Percentiles rank a stretch among this genome's conserved stretches.
phyloP scores from a whole-genome alignment of 2,329 filamentous ascomycete species.

The Arthrobotrys conoides region DNA sequence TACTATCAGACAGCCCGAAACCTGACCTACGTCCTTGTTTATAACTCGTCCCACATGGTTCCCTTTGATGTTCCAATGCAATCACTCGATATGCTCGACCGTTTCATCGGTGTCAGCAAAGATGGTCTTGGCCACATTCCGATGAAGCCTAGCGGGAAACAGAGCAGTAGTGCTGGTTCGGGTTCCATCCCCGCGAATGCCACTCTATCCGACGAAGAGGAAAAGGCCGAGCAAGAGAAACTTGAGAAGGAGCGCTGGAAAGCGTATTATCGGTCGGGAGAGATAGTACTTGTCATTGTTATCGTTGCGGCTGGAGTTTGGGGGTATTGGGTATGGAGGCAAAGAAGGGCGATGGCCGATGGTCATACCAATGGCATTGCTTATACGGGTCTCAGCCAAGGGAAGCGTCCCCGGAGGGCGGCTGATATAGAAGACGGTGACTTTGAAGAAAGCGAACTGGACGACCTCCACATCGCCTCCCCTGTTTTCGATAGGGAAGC shows the following conservation, averaged over 20 bases:
- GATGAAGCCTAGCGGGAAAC: slow-evolving; percentile 70
- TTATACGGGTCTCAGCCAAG: slow-evolving; percentile 66
- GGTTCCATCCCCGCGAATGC: slow-evolving; percentile 82
- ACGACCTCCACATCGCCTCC: slow-evolving; percentile 73
- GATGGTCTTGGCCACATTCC: slow-evolving; percentile 85
- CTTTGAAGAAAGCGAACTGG: slow-evolving; percentile 77
- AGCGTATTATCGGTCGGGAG: slow-evolving; percentile 88
- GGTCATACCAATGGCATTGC: slow-evolving; percentile 64
- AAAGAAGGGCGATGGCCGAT: slow-evolving; percentile 72
- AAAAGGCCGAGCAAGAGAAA: slow-evolving; percentile 76
- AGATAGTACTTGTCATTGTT: slow-evolving; percentile 86
- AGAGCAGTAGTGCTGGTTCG: slow-evolving; percentile 84
- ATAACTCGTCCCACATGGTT: slow-evolving; percentile 98
- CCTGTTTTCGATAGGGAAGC: slow-evolving; percentile 67
- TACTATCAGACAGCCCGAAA: slow-evolving; percentile 97
- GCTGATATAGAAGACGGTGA: slow-evolving; percentile 73
- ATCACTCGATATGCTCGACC: slow-evolving; percentile 94
- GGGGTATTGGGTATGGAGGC: slow-evolving; percentile 80
- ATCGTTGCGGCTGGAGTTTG: slow-evolving; percentile 79
- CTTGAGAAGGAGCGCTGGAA: slow-evolving; percentile 89
- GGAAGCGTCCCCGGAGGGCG: slow-evolving; percentile 71
- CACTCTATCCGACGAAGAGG: slow-evolving; percentile 73
- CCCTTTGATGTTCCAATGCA: slow-evolving; percentile 92
- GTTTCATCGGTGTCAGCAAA: slow-evolving; percentile 94
- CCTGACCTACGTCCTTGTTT: slow-evolving; percentile 93